Conservation (phyloP, 805 yeast genomes). For the Lipomyces orientalis region DNA sequence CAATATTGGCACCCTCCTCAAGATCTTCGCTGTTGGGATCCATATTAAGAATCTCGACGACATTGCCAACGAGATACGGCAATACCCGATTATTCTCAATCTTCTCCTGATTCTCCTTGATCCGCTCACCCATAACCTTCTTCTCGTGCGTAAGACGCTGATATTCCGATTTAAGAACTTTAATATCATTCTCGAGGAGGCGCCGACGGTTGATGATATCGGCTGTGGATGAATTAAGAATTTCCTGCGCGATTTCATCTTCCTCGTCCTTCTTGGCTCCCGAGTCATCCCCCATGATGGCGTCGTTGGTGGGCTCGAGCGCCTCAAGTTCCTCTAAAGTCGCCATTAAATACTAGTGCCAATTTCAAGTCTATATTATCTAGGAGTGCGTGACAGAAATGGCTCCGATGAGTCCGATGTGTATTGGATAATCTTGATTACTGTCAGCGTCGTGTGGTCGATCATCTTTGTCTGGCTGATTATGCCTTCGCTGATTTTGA, state of each 20-base stretch:
- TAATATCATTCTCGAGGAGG: slow-evolving; percentile 90
- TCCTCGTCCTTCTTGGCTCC: slow-evolving; percentile 42
- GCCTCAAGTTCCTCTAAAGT: slow-evolving; percentile 82
- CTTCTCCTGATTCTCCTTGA: slow-evolving; percentile 94
- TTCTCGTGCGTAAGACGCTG: slow-evolving; percentile 92
- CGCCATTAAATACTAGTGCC: slow-evolving; percentile 57
- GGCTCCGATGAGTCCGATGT: neutral
- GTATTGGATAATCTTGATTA: neutral
- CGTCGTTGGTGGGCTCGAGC: slow-evolving; percentile 46
- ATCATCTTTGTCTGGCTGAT: too few relatives aligned
- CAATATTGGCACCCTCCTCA: slow-evolving; percentile 94
- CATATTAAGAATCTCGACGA: slow-evolving; percentile 90
- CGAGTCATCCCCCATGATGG: slow-evolving; percentile 52
- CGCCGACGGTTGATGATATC: slow-evolving; percentile 87
- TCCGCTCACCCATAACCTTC: slow-evolving; percentile 88
- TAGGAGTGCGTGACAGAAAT: neutral
- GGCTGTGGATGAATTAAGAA: slow-evolving; percentile 73
- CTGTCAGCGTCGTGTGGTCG: too few relatives aligned
- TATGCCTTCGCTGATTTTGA: too few relatives aligned
- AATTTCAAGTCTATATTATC: neutral
- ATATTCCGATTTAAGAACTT: slow-evolving; percentile 89
- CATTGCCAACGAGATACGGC: slow-evolving; percentile 95
- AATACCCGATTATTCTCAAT: slow-evolving; percentile 93
- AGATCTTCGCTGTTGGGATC: slow-evolving; percentile 76
- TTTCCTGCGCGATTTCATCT: slow-evolving; percentile 79